Evolutionary conservation across 2,329 filamentous ascomycete genomes (phyloP), one percentile per base, ranked within the genome.

Genomic region (Zelopaecilomyces penicillatus): DNA sequence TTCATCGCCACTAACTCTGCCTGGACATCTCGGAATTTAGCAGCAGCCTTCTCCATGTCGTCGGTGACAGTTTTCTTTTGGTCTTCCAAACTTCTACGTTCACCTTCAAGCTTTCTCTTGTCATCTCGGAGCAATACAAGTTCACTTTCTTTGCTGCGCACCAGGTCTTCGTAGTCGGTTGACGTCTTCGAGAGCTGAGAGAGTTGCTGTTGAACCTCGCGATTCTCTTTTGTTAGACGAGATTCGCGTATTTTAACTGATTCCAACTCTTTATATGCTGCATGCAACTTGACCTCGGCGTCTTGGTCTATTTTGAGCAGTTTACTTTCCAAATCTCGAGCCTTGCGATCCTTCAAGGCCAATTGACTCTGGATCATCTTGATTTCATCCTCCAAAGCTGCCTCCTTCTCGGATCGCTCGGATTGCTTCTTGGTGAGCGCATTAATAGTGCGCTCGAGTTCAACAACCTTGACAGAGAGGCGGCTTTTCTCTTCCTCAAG

Each of bases 81-180:
- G 3, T 85, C 77, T 52, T 95, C 88, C 32, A 95, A 80, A 10
- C 74, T 75, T 50, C 80, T 82, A 30, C 84, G 85, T 56, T 96
- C 90, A 42, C 82, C 80, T 60, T 95, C 86, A 53, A 85, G 83
- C 51, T 84, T 87, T 61, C 85, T 86, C 51, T 90, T 80, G 61
- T 98, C 93, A 8, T 82, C 81, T 54, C 89, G 87, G 31, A 97
- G 74, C 38, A 97, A 75, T 1, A 84, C 77, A 19, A 98, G 71
- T 59, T 98, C 94, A 62, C 90, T 95, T 60, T 98, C 93, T 62
- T 97, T 98, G 47, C 86, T 83, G 27, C 89, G 79, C 27, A 98
- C 85, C 37, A 97, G 77, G 56, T 97, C 91, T 64, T 98, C 93
- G 53, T 95, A 97, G 58, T 90, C 88, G 0, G 89, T 94, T 1